Evolutionary conservation across 2,329 filamentous ascomycete species (phyloP).

Genomic region (Laburnicola sp.): DNA sequence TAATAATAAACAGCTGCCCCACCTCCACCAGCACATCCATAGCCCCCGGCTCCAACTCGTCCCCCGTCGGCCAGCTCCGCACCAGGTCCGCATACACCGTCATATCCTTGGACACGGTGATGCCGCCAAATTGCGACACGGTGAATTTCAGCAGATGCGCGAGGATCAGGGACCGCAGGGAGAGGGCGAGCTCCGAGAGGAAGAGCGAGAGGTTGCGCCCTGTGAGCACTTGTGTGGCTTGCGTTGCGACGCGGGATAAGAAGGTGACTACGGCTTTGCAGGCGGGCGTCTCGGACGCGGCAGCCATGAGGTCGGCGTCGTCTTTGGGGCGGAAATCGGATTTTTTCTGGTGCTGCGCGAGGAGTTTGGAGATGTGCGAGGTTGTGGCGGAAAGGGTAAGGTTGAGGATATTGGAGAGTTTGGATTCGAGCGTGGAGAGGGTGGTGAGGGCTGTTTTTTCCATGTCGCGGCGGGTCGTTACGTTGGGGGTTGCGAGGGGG

Average conservation of each 20-base stretch:
- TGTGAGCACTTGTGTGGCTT: conserved; percentile 71
- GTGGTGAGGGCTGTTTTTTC: conserved; percentile 77
- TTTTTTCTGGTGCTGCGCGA: conserved; percentile 80
- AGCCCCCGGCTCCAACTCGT: conserved; percentile 55
- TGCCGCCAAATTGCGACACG: conserved; percentile 87
- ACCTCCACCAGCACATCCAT: conserved; percentile 91
- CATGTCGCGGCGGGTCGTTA: conserved; percentile 87
- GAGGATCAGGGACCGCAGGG: conserved; percentile 76
- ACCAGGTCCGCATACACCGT: conserved; percentile 88
- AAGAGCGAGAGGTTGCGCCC: conserved; percentile 83
- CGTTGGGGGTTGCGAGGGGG: conserved; percentile 83
- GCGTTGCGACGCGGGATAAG: conserved; percentile 66
- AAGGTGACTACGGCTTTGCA: conserved; percentile 83
- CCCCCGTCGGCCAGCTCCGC: conserved; percentile 73
- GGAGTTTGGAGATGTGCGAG: conserved; percentile 69
- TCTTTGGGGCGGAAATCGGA: conserved; percentile 88
- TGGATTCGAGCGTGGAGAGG: conserved; percentile 79
- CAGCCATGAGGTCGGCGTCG: conserved; percentile 56
- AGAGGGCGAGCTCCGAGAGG: conserved; percentile 79
- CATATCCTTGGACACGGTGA: conserved; percentile 96
- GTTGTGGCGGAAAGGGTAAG: conserved; percentile 72
- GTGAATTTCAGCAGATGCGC: conserved; percentile 94
- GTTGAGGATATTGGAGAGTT: conserved; percentile 72
- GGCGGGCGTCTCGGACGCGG: conserved; percentile 68
- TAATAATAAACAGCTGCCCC: conserved; percentile 93